Conservation (phyloP, 1,139 yeast genomes). For the Saccharomycopsis hybrid region DNA sequence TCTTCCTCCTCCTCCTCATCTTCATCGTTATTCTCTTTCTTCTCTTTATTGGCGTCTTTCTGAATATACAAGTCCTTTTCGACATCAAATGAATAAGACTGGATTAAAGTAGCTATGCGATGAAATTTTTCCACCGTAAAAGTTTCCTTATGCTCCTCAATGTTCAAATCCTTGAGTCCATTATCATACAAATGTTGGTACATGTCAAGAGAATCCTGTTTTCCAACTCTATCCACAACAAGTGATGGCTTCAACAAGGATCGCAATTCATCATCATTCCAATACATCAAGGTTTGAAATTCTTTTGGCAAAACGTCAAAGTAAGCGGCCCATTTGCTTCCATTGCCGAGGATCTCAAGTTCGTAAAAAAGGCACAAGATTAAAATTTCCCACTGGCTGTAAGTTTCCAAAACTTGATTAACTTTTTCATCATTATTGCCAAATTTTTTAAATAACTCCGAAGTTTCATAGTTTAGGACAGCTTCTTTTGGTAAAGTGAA, state of each 20-base stretch:
- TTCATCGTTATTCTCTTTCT: slow-evolving; percentile 28
- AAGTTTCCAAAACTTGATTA: slow-evolving; percentile 34
- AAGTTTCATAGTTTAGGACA: slow-evolving; percentile 53
- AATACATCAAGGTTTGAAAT: slow-evolving; percentile 72
- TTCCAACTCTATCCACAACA: slow-evolving; percentile 65
- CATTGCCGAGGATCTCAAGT: slow-evolving; percentile 31
- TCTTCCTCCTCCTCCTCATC: slow-evolving; percentile 31
- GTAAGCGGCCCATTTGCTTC: slow-evolving; percentile 64
- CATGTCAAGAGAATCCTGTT: slow-evolving; percentile 56
- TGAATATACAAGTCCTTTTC: slow-evolving; percentile 33
- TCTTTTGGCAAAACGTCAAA: slow-evolving; percentile 59
- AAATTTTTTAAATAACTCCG: slow-evolving; percentile 35
- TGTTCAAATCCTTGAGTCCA: slow-evolving; percentile 28
- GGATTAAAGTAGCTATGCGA: slow-evolving; percentile 60
- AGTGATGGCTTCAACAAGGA: slow-evolving; percentile 76
- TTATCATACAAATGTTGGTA: slow-evolving; percentile 36
- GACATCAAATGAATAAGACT: slow-evolving; percentile 67
- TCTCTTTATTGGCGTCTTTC: no score
- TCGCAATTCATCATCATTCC: slow-evolving; percentile 51
- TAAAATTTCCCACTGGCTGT: slow-evolving; percentile 73
- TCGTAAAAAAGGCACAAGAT: slow-evolving; percentile 65
- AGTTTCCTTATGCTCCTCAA: slow-evolving; percentile 29
- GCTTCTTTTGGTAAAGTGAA: slow-evolving; percentile 61
- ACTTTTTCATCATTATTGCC: slow-evolving; percentile 31
- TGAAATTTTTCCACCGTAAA: slow-evolving; percentile 55